A percentile compares a stretch with the other conserved stretches of the same genome.
These are phyloP conservation scores for Cladorrhinum samala DNA, from an alignment of 495 filamentous ascomycete genomes.

Conservation along the genomic window DNA sequence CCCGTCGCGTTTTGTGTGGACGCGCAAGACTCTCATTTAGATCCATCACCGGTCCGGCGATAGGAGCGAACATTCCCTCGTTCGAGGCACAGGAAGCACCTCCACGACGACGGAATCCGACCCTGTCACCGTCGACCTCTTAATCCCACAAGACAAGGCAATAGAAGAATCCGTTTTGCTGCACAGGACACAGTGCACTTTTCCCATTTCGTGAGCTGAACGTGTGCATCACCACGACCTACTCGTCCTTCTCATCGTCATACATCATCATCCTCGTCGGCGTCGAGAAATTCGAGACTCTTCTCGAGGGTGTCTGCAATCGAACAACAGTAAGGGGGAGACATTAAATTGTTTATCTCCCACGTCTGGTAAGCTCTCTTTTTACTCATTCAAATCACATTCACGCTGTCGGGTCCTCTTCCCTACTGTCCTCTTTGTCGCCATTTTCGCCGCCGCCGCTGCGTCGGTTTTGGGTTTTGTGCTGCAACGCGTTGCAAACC, in stretches of 20 bases:
- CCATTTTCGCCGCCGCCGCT: background rate
- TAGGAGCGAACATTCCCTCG: background rate
- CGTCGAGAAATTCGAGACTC: slow-evolving; percentile 32
- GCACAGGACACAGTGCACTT: slow-evolving; percentile 32
- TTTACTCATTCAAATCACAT: slow-evolving; percentile 3
- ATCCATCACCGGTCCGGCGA: background rate
- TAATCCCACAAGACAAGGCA: slow-evolving; percentile 27
- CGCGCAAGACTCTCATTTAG: slow-evolving; percentile 4
- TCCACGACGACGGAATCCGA: slow-evolving; percentile 18
- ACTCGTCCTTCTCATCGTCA: slow-evolving; percentile 10
- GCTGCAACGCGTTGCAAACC: too few relatives aligned
- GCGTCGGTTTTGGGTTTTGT: too few relatives aligned
- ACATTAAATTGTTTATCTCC: slow-evolving; percentile 99
- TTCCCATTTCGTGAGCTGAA: slow-evolving; percentile 24
- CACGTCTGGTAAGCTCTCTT: slow-evolving; percentile 60
- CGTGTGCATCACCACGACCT: slow-evolving; percentile 10
- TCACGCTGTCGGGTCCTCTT: background rate
- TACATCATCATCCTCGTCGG: slow-evolving; percentile 3
- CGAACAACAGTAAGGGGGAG: slow-evolving; percentile 64
- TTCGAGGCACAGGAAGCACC: too few relatives aligned
- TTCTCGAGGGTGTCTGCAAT: slow-evolving; percentile 18
- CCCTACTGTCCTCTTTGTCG: background rate
- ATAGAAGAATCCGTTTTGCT: slow-evolving; percentile 27
- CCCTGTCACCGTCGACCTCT: slow-evolving; percentile 33
- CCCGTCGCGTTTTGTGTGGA: background rate